phyloP scores from a whole-genome alignment of 2,329 filamentous ascomycete species.

The Sporothrix luriei region DNA sequence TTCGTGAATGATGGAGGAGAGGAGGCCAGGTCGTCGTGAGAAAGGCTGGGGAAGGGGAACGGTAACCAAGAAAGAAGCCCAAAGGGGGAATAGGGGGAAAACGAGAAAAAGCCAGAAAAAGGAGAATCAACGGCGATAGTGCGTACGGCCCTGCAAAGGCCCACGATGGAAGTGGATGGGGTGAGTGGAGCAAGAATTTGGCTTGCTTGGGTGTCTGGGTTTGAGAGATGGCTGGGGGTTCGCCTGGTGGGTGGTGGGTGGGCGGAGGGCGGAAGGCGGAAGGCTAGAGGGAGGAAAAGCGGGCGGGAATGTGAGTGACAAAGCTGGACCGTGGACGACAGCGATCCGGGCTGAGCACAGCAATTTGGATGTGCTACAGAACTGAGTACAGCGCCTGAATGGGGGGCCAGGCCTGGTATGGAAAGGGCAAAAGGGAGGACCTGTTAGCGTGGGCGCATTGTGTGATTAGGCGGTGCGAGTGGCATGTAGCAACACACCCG shows the following conservation, averaged over 20 bases:
- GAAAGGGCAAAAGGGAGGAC: constrained; percentile 22
- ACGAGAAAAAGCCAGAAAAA: constrained; percentile 20
- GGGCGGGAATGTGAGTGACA: constrained; percentile 27
- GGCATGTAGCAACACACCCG: neutral
- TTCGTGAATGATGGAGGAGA: constrained; percentile 12
- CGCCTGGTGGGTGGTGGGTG: constrained; percentile 6
- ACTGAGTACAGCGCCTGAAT: constrained; percentile 17
- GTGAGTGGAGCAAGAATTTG: constrained; percentile 16
- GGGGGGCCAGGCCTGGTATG: constrained; percentile 20
- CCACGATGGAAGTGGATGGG: constrained; percentile 22
- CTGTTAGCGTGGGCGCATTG: constrained; percentile 26
- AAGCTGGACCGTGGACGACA: constrained; percentile 20
- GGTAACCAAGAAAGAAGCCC: constrained; percentile 6
- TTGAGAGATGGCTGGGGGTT: constrained; percentile 30
- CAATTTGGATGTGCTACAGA: constrained; percentile 17
- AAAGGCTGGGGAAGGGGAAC: constrained; percentile 29
- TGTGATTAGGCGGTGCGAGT: constrained; percentile 14
- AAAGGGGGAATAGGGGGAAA: constrained; percentile 31
- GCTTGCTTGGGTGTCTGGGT: constrained; percentile 14
- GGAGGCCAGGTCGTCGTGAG: constrained; percentile 26
- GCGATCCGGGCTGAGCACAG: constrained; percentile 5
- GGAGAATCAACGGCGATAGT: constrained; percentile 19
- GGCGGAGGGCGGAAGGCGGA: neutral
- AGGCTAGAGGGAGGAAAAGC: constrained; percentile 21
- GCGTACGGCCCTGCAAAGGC: constrained; percentile 10